Conservation (phyloP, 169 alveolate genomes). For the Eimeria necatrix region DNA sequence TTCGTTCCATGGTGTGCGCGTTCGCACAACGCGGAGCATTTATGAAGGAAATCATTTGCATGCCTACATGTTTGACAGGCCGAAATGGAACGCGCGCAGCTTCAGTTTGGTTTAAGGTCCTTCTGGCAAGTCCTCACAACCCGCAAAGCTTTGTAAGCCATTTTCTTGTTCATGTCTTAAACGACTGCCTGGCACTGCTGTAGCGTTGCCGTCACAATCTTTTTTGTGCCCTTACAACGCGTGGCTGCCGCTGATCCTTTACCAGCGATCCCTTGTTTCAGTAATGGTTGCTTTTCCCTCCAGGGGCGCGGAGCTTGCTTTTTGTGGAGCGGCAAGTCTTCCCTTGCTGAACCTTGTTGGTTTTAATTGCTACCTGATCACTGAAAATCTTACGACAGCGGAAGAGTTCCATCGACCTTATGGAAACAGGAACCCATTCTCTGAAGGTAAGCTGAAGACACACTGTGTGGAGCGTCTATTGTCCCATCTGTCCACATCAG, state of each 20-base stretch:
- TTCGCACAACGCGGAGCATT: background rate
- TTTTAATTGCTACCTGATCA: constrained; percentile 60
- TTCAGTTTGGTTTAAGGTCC: constrained; percentile 14
- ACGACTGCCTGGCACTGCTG: background rate
- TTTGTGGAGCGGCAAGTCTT: constrained; percentile 42
- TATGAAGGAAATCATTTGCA: background rate
- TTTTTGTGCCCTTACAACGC: background rate
- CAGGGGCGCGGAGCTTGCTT: constrained; percentile 65
- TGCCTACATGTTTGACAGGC: constrained; percentile 17
- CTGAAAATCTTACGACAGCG: constrained; percentile 64
- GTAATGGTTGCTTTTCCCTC: background rate
- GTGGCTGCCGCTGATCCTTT: too few relatives aligned
- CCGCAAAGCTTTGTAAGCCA: constrained; percentile 43
- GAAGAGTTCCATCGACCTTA: constrained; percentile 64
- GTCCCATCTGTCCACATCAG: background rate
- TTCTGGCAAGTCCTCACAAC: constrained; percentile 36
- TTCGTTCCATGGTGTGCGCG: background rate
- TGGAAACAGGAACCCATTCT: constrained; percentile 68
- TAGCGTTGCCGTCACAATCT: background rate
- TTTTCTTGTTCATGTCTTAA: background rate
- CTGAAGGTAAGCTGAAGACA: constrained; percentile 28
- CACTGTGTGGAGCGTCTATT: background rate
- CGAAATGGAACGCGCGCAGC: constrained; percentile 67
- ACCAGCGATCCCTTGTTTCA: background rate
- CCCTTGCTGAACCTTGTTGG: constrained; percentile 44